Base-by-base conservation (phyloP, 441 rosid species). In the Eutrema salsugineum region DNA sequence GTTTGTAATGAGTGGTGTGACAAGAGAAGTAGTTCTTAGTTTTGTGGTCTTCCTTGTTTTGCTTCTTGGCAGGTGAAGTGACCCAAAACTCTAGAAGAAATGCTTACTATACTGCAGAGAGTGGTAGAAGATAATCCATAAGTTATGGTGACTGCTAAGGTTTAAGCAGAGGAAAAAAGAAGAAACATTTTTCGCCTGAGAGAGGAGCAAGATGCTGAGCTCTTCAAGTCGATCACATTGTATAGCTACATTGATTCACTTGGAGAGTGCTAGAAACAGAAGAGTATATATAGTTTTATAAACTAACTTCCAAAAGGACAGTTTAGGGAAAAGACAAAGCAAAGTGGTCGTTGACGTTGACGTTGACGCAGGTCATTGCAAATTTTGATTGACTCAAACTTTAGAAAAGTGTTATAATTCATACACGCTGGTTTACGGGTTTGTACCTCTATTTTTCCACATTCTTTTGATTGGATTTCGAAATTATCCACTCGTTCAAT, bases 181-280 rank as follows among this genome's bases (percentile, higher is more conserved):
- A 93, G 87, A 77, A 87, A 48, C 68, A 91, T 82, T 80, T 16
- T 83, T 82, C 93, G 84, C 7, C 80, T 95, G 47, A 88, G 99
- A 81, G 99, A 93, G 84, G 99, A 93, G 79, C 98, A 95, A 76
- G 98, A 95, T 83, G 94, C 97, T 62, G 99, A 35, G 99, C 99
- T 16, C 98, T 95, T 70, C 97, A 93, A 86, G 99, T 93, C 17
- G 99, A 95, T 85, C 99, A 28, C 32, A 5, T 5, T 28, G 32
- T 28, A 28, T 28, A 6, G 6, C 32, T 28, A 28, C 32, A 28
- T 5, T 28, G 32, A 28, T 28, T 28, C 32, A 28, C 32, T 28
- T 28, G 32, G 32, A 28, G 32, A 28, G 6, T 28, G 32, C 32
- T 28, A 28, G 32, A 28, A 28, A 28, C 32, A 28, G 32, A 28